Evolutionary conservation across 345 rosid species (phyloP).

Genomic region (Eucalyptus guilfoylei): DNA sequence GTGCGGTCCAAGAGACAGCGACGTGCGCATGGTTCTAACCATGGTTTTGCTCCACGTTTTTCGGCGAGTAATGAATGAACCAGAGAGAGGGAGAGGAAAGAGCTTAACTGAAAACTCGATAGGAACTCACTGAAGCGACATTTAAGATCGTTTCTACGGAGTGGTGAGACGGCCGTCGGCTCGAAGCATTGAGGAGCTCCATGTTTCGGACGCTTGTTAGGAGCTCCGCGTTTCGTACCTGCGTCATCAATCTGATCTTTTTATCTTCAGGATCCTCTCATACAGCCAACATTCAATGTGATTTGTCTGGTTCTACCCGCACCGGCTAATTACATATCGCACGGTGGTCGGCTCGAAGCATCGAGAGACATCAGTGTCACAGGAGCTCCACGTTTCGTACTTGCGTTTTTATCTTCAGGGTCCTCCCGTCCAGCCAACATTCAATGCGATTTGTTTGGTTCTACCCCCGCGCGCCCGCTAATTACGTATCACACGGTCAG

Average conservation of each 20-base stretch:
- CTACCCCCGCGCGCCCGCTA: neutral
- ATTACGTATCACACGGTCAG: neutral
- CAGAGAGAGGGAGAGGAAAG: neutral
- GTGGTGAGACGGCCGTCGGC: neutral
- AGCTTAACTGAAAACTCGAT: neutral
- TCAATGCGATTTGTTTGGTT: neutral
- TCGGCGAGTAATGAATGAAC: neutral
- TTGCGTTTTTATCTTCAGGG: neutral
- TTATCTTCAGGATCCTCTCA: neutral
- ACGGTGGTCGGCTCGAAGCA: neutral
- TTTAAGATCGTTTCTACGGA: neutral
- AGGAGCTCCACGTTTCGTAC: neutral
- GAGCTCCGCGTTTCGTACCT: neutral
- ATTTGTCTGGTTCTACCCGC: too few relatives aligned
- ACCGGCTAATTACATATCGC: too few relatives aligned
- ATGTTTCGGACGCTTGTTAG: neutral
- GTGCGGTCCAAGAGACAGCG: neutral
- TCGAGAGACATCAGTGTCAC: neutral
- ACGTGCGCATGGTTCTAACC: neutral
- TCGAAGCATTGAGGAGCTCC: neutral
- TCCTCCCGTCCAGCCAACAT: neutral
- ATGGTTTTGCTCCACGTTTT: neutral
- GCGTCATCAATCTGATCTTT: neutral
- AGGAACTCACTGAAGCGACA: neutral
- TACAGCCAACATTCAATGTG: neutral